A percentile compares a stretch with the other conserved stretches of the same genome.
phyloP scores from a whole-genome alignment of 345 rosid species.

The Salix viminalis region DNA sequence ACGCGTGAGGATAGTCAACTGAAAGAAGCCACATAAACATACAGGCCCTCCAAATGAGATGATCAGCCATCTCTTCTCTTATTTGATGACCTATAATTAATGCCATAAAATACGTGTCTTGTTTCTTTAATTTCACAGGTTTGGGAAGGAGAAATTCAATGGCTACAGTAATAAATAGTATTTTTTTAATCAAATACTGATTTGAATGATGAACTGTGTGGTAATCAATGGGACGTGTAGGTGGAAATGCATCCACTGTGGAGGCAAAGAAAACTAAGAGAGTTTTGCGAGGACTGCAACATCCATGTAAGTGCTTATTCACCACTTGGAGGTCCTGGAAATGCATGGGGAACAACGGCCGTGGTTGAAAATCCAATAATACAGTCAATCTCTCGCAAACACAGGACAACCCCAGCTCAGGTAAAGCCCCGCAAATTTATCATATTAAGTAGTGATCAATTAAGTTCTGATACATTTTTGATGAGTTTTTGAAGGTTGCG shows the following conservation, averaged over 20 bases:
- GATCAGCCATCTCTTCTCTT: too few relatives aligned
- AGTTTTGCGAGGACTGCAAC: constrained; percentile 50
- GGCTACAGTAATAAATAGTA: too few relatives aligned
- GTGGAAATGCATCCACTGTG: constrained; percentile 97
- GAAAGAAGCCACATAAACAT: too few relatives aligned
- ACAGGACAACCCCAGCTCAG: constrained; percentile 75
- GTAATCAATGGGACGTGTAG: constrained; percentile 18
- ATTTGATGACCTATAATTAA: too few relatives aligned
- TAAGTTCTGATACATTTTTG: not conserved
- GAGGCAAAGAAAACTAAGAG: constrained; percentile 70
- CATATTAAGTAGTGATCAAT: too few relatives aligned
- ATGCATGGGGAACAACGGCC: constrained; percentile 71
- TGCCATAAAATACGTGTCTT: too few relatives aligned
- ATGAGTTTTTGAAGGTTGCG: constrained; percentile 48
- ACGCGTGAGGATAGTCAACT: too few relatives aligned
- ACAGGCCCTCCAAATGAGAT: too few relatives aligned
- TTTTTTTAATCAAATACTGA: too few relatives aligned
- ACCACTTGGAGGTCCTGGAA: constrained; percentile 80
- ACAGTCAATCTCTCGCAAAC: constrained; percentile 60
- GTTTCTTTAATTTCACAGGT: too few relatives aligned
- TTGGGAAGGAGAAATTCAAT: too few relatives aligned
- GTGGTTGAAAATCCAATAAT: constrained; percentile 59
- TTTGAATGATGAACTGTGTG: too few relatives aligned
- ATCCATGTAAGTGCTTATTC: constrained; percentile 86
- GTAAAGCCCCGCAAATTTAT: constrained; percentile 8